These are phyloP conservation scores for Leucogyrophana mollusca DNA, from an alignment of 768 basidiomycete genomes.

Conservation along the genomic window DNA sequence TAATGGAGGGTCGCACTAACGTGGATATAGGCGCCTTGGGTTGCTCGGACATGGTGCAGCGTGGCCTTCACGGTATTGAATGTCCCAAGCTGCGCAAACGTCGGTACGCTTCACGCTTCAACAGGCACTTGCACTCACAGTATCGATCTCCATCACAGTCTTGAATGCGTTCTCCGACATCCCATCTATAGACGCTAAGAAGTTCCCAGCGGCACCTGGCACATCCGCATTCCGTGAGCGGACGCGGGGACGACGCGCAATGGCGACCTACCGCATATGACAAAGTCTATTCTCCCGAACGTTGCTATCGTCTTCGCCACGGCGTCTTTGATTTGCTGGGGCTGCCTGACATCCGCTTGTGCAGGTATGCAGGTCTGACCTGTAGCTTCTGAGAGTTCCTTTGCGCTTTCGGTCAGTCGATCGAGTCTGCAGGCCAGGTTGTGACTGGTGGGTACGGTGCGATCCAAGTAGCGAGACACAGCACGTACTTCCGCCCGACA, in stretches of 20 bases:
- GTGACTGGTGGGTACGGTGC: slow-evolving; percentile 4
- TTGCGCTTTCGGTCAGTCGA: slow-evolving; percentile 65
- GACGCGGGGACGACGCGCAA: not conserved
- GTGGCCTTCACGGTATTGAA: slow-evolving; percentile 96
- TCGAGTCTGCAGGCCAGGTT: slow-evolving; percentile 58
- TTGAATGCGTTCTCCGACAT: slow-evolving; percentile 89
- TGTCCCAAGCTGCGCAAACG: slow-evolving; percentile 67
- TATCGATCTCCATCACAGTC: slow-evolving; percentile 93
- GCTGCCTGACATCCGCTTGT: slow-evolving; percentile 82
- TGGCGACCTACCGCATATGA: slow-evolving; percentile 74
- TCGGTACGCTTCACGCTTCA: not conserved
- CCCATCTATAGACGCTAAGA: slow-evolving; percentile 80
- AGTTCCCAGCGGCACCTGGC: slow-evolving; percentile 95
- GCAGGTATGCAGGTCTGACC: slow-evolving; percentile 69
- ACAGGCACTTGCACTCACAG: slow-evolving; percentile 43
- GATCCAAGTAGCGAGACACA: no score
- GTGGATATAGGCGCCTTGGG: slow-evolving; percentile 83
- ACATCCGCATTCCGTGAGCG: not conserved
- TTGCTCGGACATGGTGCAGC: slow-evolving; percentile 63
- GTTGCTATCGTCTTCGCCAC: slow-evolving; percentile 70
- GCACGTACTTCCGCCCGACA: slow-evolving; percentile 76
- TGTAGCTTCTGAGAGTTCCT: slow-evolving; percentile 67
- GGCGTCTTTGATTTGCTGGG: slow-evolving; percentile 69
- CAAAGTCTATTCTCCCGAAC: slow-evolving; percentile 91
- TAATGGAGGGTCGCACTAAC: slow-evolving; percentile 91